These are phyloP conservation scores for Graphilbum sp. DNA, from an alignment of 2,329 filamentous ascomycete species.

Conservation along the genomic window DNA sequence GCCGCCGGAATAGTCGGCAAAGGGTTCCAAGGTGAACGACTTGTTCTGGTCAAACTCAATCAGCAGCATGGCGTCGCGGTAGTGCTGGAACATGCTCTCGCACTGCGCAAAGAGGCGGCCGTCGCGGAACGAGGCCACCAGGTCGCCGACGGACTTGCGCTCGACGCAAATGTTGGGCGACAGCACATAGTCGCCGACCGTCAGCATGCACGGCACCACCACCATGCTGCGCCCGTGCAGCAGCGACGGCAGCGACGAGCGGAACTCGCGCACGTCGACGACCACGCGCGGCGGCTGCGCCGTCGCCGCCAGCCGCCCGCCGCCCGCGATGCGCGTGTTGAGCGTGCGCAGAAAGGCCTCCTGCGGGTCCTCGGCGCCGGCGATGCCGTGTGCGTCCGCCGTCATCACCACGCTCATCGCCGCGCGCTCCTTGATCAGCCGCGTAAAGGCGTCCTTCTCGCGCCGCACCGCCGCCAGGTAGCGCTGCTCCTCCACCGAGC, in stretches of 20 bases:
- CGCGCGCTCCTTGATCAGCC: conserved; percentile 83
- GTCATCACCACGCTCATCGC: conserved; percentile 83
- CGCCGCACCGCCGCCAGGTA: conserved; percentile 81
- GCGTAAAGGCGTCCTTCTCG: conserved; percentile 93
- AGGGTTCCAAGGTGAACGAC: conserved; percentile 81
- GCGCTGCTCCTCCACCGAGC: conserved; percentile 87
- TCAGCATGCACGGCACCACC: conserved; percentile 87
- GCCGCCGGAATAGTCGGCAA: conserved; percentile 46
- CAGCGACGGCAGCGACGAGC: conserved; percentile 79
- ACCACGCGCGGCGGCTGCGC: conserved; percentile 79
- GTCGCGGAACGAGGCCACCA: conserved; percentile 83
- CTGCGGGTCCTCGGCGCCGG: conserved; percentile 62
- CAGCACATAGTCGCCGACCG: conserved; percentile 89
- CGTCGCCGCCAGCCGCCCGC: conserved; percentile 72
- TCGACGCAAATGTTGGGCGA: conserved; percentile 86
- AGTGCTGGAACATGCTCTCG: conserved; percentile 88
- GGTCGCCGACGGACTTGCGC: conserved; percentile 80
- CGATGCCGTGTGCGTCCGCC: conserved; percentile 30
- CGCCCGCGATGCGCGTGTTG: conserved; percentile 92
- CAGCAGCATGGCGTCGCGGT: conserved; percentile 75
- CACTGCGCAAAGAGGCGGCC: conserved; percentile 84
- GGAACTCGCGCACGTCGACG: conserved; percentile 91
- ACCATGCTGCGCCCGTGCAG: conserved; percentile 79
- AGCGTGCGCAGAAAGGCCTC: conserved; percentile 87
- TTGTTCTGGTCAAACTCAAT: conserved; percentile 98